Evolutionary conservation across 345 rosid species (phyloP), one percentile per base, ranked within the genome.

Genomic region (Turnera subulata): DNA sequence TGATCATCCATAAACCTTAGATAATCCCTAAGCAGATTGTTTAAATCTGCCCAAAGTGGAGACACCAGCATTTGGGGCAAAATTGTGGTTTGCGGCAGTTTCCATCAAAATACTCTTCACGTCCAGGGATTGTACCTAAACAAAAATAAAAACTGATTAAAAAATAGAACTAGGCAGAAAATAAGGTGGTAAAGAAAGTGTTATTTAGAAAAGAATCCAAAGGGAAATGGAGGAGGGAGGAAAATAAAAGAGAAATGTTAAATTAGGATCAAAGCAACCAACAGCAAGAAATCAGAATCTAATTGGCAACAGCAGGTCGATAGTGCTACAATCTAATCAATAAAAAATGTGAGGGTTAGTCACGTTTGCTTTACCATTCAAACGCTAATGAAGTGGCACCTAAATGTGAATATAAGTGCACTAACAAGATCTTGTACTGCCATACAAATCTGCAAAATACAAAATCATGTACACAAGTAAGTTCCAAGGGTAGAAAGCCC

Each of bases 1-100:
- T 93, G 92, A 55, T 93, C 99, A 84, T 93, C 99, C 97, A 89
- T 89, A 78, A 89, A 93, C 78, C 79, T 83, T 58, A 89, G 88
- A 59, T 93, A 93, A 76, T 93, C 96, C 76, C 79, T 82, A 42
- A 93, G 80, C 66, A 89, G 79, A 74, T 69, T 74, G 70, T 73
- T 76, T 61, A 81, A 77, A 63, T 93, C 90, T 55, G 54, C 61
- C 95, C 96, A 93, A 62, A 85, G 84, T 10, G 95, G 90, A 61
- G 99, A 89, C 45, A 55, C 84, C 79, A 82, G 69, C 82, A 93
- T 81, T 76, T 87, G 91, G 35, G 91, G 83, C 55, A 93, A 71
- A 54, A 93, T 22, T 84, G 79, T 93, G 82, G 73, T 93, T 97
- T 26, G 87, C 80, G 73, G 84, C 76, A 20, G 94, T 85, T 80